Percentiles rank a stretch among this genome's conserved stretches.
Conservation (phyloP, 306 rosid genomes). For the Quercus robur region DNA sequence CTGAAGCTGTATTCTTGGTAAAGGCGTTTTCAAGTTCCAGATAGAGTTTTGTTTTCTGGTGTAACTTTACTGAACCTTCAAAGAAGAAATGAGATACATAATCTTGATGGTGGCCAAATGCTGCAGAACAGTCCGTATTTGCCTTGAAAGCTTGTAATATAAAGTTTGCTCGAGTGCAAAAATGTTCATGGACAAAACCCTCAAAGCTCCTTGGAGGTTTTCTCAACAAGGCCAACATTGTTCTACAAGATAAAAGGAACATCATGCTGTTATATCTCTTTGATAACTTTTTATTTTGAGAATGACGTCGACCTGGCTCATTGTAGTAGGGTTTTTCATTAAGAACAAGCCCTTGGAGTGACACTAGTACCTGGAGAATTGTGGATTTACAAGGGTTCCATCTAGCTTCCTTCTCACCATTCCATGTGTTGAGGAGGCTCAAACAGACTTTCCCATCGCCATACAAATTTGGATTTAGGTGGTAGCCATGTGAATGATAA, state of each 20-base stretch:
- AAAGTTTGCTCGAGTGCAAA: neutral
- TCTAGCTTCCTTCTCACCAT: neutral
- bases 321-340: neutral
- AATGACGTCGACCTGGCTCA: neutral
- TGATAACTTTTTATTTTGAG: neutral
- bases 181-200: neutral
- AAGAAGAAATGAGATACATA: neutral
- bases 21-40: neutral
- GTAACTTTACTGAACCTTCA: neutral
- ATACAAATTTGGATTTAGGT: neutral
- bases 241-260: neutral
- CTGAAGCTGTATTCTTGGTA: neutral
- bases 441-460: neutral
- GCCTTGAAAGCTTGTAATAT: neutral
- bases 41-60: neutral
- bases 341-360: conserved; percentile 3
- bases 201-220: neutral
- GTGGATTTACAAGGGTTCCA: neutral
- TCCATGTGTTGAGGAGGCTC: conserved; percentile 8
- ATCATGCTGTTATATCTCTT: neutral
- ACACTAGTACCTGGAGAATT: neutral
- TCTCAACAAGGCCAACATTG: neutral
- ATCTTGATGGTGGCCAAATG: conserved; percentile 2
- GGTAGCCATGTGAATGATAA: neutral
- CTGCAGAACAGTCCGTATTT: neutral